Evolutionary conservation across 164 flowering plant species (phyloP).

Genomic region (Vitis amurensis): DNA sequence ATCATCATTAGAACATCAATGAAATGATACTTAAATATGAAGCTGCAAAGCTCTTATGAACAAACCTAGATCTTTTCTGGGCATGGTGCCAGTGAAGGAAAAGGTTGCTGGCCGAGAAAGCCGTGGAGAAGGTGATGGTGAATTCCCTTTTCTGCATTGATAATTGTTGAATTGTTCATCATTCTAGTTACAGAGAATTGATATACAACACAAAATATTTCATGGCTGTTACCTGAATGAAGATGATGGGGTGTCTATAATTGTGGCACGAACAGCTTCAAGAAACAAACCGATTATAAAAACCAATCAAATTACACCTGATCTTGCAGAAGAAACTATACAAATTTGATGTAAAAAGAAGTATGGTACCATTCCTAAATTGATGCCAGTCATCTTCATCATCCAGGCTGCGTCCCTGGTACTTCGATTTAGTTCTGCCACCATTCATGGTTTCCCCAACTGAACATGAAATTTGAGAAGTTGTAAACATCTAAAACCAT

Average conservation of each 20-base stretch:
- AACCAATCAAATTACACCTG: constrained; percentile 2
- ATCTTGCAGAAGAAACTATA: neutral
- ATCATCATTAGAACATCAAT: neutral
- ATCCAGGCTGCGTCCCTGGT: constrained; percentile 48
- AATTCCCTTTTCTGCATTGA: constrained; percentile 51
- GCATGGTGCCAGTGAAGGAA: constrained; percentile 46
- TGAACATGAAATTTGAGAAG: constrained; percentile 20
- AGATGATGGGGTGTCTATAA: constrained; percentile 51
- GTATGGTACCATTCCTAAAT: constrained; percentile 50
- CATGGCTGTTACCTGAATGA: constrained; percentile 23
- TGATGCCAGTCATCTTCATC: constrained; percentile 69
- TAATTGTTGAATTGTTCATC: neutral
- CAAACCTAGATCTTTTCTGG: constrained; percentile 27
- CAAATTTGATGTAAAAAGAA: neutral
- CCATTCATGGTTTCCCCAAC: constrained; percentile 63
- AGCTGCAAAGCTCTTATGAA: neutral
- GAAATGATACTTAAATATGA: neutral
- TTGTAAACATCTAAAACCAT: neutral
- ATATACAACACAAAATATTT: constrained; percentile 2
- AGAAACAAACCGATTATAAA: constrained; percentile 1
- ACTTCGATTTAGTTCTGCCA: constrained; percentile 36
- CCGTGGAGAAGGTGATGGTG: constrained; percentile 62
- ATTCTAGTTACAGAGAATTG: neutral
- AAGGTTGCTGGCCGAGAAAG: constrained; percentile 44
- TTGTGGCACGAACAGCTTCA: constrained; percentile 63